phyloP scores from a whole-genome alignment of 306 rosid species.

The Alnus glutinosa region DNA sequence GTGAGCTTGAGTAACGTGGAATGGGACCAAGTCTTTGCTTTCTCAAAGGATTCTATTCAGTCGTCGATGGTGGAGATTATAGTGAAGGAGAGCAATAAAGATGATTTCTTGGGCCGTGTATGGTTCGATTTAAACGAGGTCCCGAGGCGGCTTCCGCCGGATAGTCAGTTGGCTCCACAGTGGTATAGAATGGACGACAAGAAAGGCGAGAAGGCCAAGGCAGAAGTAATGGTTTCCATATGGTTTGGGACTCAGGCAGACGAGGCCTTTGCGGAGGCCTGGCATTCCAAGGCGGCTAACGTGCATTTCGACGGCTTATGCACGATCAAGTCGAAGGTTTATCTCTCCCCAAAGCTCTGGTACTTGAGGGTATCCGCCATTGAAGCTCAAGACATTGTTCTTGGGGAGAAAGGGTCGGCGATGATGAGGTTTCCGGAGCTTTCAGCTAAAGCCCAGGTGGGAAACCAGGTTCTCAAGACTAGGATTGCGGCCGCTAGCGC shows the following conservation, averaged over 20 bases:
- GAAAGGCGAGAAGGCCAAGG: slow-evolving; percentile 50
- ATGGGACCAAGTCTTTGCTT: slow-evolving; percentile 63
- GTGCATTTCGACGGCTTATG: slow-evolving; percentile 60
- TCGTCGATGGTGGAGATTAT: slow-evolving; percentile 58
- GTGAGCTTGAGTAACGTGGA: slow-evolving; percentile 34
- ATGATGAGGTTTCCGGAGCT: slow-evolving; percentile 58
- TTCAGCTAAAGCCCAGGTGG: slow-evolving; percentile 48
- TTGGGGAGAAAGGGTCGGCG: slow-evolving; percentile 43
- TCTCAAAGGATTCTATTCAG: slow-evolving; percentile 55
- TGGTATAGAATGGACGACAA: slow-evolving; percentile 70
- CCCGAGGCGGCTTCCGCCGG: slow-evolving; percentile 56
- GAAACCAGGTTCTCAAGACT: slow-evolving; percentile 56
- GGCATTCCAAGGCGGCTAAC: slow-evolving; percentile 67
- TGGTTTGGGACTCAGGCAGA: slow-evolving; percentile 78
- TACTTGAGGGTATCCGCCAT: slow-evolving; percentile 46
- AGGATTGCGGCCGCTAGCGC: slow-evolving; percentile 41
- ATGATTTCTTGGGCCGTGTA: slow-evolving; percentile 51
- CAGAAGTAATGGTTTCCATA: slow-evolving; percentile 54
- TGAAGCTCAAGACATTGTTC: slow-evolving; percentile 63
- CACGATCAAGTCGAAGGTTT: slow-evolving; percentile 69
- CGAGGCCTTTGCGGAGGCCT: slow-evolving; percentile 64
- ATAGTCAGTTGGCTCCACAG: slow-evolving; percentile 65
- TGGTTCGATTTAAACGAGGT: slow-evolving; percentile 65
- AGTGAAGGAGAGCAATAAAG: slow-evolving; percentile 53
- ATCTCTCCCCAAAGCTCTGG: slow-evolving; percentile 66